phyloP scores from a whole-genome alignment of 2,329 filamentous ascomycete species.

The Trichoderma harzianum region DNA sequence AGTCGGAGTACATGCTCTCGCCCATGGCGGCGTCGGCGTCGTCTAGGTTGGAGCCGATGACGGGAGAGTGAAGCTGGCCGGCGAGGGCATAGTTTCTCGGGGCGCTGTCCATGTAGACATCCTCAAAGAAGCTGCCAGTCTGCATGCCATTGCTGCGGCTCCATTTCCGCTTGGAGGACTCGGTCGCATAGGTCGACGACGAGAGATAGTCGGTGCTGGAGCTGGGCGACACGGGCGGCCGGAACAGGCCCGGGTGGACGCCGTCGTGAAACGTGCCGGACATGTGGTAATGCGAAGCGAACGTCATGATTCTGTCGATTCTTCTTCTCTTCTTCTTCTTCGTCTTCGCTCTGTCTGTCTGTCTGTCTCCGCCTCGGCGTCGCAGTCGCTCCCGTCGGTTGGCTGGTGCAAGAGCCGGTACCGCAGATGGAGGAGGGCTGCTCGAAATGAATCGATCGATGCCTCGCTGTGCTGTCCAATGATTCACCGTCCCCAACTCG shows the following conservation, averaged over 20 bases:
- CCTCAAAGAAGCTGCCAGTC: conserved; percentile 10
- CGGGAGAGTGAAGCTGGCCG: conserved; percentile 51
- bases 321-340: neutral
- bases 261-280: conserved; percentile 36
- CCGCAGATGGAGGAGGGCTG: neutral
- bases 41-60: conserved; percentile 26
- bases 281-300: conserved; percentile 35
- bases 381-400: neutral
- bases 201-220: conserved; percentile 40
- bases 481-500: neutral
- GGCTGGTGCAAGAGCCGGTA: neutral
- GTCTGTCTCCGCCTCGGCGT: neutral
- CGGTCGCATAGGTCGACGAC: conserved; percentile 25
- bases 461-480: neutral
- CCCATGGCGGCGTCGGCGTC: conserved; percentile 39
- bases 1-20: conserved; percentile 56
- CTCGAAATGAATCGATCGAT: neutral
- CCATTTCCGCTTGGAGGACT: conserved; percentile 46
- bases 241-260: conserved; percentile 46
- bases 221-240: conserved; percentile 42
- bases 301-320: conserved; percentile 25
- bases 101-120: conserved; percentile 24
- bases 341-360: neutral
- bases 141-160: conserved; percentile 26
- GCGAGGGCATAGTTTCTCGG: conserved; percentile 45